A percentile compares a stretch with the other conserved stretches of the same genome.
These are phyloP conservation scores for Tolypocladium paradoxum DNA, from an alignment of 2,329 filamentous ascomycete species.

Conservation along the genomic window DNA sequence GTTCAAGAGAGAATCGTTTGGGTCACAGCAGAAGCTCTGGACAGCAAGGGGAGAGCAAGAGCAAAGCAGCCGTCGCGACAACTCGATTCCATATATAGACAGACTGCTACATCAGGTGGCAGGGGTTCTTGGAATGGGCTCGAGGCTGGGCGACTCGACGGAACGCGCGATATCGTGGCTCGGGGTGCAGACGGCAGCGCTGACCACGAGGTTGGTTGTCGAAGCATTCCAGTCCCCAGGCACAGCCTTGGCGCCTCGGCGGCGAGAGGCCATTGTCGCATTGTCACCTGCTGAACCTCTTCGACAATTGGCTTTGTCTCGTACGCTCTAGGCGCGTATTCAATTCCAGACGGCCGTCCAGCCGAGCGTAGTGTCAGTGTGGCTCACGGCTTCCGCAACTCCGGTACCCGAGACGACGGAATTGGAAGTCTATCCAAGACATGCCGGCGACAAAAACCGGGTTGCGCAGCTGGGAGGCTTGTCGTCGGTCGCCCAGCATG, in stretches of 20 bases:
- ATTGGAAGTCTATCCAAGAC: not conserved
- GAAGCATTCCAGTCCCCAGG: not conserved
- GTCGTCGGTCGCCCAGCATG: not conserved
- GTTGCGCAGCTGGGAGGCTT: not conserved
- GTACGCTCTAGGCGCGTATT: not conserved
- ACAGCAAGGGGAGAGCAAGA: not conserved
- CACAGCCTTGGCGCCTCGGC: not conserved
- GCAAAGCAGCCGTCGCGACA: not conserved
- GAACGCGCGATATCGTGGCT: not conserved
- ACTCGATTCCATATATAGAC: not conserved
- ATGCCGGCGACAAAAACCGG: not conserved
- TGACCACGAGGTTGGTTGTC: not conserved
- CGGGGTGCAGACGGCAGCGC: not conserved
- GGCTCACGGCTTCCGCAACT: too few species aligned
- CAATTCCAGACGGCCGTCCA: not conserved
- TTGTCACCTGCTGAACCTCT: not conserved
- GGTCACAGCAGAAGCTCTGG: not conserved
- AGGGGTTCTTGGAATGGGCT: not conserved
- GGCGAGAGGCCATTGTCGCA: not conserved
- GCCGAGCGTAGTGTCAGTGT: not conserved
- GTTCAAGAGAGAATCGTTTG: not conserved
- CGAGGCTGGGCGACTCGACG: not conserved
- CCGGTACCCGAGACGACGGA: not conserved
- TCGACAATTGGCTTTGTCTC: not conserved
- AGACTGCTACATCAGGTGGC: not conserved